Base-by-base conservation (phyloP, 192 early-diverging fungal genomes). In the Tieghemiomyces parasiticus region DNA sequence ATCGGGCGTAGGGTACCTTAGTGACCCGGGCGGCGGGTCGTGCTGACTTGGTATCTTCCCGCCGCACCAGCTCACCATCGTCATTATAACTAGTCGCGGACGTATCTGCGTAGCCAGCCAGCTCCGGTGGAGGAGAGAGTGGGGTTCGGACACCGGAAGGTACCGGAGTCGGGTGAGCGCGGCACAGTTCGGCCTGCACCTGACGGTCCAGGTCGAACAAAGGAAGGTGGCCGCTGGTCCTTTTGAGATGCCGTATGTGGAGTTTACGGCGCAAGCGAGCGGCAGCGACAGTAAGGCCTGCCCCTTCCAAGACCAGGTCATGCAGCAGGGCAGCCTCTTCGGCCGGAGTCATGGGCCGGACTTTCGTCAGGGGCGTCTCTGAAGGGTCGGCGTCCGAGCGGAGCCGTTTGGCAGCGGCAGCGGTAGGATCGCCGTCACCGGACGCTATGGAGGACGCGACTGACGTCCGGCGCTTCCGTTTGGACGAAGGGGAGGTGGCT, bases 171-270 rank as follows among this genome's bases (percentile, higher is more conserved):
- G 20, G 22, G n/a, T 20, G 22, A 2, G 13, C 26, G 1, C 22
- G 32, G 26, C 16, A n/a, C 9, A 24, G n/a, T 38, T 24, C n/a
- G 9, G 16, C 22, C 24, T 58, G 34, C 32, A 71, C 71, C 28
- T 81, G 74, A 1, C 65, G 60, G 28, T 89, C 90, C 35, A 93
- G 67, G 60, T 90, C 80, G 60, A 90, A 82, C 16, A 82, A 22
- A 28, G 69, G 74, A 28, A 86, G 35, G n/a, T n/a, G n/a, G 0
- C 83, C 81, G 25, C 83, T 63, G 35, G 76, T 67, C 26, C 82
- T 72, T 64, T 88, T 87, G 38, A 84, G 62, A 47, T 81, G 71
- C 0, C 73, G 74, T 24, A 83, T 63, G 45, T 72, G 64, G 46
- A 76, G 64, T 64, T 71, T 35, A 29, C 68, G 63, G 26, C 60